Percentiles rank a stretch among this genome's conserved stretches.
Evolutionary conservation across 345 rosid genomes (phyloP).

Genomic region (Eucalyptus brandiana): DNA sequence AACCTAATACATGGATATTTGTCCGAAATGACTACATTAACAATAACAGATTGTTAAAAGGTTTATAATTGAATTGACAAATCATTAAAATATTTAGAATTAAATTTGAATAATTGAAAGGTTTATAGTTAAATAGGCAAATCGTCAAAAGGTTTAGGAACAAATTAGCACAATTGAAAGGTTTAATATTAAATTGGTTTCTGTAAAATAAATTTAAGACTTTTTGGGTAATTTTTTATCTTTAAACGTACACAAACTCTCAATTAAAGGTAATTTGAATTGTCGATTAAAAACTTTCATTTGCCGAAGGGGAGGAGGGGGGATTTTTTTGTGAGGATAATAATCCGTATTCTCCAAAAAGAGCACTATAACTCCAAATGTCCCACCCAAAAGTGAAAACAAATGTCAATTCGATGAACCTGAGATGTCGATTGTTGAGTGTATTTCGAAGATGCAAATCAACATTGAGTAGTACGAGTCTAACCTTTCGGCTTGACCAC

Average conservation of each 20-base stretch:
- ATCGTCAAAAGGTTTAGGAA: too few relatives aligned
- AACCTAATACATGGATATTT: rapidly evolving
- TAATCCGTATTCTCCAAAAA: not conserved
- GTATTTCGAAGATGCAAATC: not conserved
- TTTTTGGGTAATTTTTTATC: too few relatives aligned
- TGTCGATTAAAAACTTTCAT: not conserved
- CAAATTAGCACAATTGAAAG: too few relatives aligned
- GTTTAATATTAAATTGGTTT: too few relatives aligned
- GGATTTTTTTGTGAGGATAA: not conserved
- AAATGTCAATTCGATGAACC: not conserved
- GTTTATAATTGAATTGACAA: not conserved
- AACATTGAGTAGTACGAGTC: rapidly evolving
- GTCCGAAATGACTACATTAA: too few relatives aligned
- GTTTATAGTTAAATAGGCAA: too few relatives aligned
- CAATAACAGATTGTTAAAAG: too few relatives aligned
- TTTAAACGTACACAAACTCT: not conserved
- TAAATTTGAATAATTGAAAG: too few relatives aligned
- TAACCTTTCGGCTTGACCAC: not conserved
- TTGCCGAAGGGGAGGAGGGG: not conserved
- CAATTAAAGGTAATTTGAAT: not conserved
- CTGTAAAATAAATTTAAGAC: too few relatives aligned
- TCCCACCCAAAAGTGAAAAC: not conserved
- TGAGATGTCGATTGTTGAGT: rapidly evolving
- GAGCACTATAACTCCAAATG: not conserved
- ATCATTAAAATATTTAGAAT: too few relatives aligned